Base-by-base conservation (phyloP, 164 flowering plant genomes). In the Cinnamomum chago region DNA sequence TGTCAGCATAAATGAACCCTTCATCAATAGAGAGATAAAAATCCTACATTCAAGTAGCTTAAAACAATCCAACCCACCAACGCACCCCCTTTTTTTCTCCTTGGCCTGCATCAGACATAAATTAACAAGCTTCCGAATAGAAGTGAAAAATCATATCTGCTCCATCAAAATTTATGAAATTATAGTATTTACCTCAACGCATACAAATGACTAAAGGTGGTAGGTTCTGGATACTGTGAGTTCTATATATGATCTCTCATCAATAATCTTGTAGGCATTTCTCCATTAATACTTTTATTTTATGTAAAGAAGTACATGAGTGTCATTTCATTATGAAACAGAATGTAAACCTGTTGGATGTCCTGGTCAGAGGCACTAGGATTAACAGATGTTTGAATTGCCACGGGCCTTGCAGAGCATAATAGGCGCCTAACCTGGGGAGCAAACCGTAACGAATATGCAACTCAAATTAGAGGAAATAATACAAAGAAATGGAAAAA, bases 361-460 rank as follows among this genome's bases (percentile, higher is more conserved):
- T 95, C 99, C 82, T 95, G 99, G 79, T 95, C 99, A 73, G 95
- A 89, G 55, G 97, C 89, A 78, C 86, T 88, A 60, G 96, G 92
- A 77, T 85, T 91, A 30, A 78, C 88, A 75, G 97, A 81, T 58
- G 94, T 90, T 79, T 92, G 98, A 76, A 95, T 81, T 65, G 88
- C 88, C 77, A 92, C 95, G 65, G 97, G 90, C 76, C 88, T 90
- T 72, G 98, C 88, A 66, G 97, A 93, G 85, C 93, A 91, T 70
- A 95, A 60, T 79, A 95, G 93, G 28, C 95, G 93, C 79, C 98
- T 84, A 77, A 92, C 98, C 99, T 95, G 74, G 50, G 27, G 72
- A 27, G 60, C 68, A 68, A 3, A 50, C 28, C 13, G 5, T n/a
- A n/a, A 64, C 1, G 5, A 30, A 35, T 24, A 47, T n/a, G 35